Conservation (phyloP, 2,329 filamentous ascomycete genomes). For the Thermomyces lanuginosus region DNA sequence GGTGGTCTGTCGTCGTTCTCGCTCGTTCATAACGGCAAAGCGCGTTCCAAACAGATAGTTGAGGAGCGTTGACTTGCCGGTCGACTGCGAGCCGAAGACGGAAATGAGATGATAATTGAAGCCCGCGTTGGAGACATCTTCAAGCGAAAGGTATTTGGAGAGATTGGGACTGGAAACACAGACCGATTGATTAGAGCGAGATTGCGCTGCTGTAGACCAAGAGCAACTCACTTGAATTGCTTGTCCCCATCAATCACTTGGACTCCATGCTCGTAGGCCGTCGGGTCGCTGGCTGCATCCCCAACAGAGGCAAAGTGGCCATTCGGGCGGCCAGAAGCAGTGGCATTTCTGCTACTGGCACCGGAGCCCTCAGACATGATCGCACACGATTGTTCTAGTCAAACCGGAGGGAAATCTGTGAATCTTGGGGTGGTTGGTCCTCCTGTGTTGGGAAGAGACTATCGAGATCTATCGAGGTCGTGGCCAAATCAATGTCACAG, state of each 20-base stretch:
- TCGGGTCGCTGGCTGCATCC: conserved; percentile 18
- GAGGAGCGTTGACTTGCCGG: conserved; percentile 90
- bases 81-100: conserved; percentile 96
- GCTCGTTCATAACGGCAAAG: conserved; percentile 96
- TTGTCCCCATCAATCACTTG: conserved; percentile 96
- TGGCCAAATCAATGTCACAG: too few relatives aligned
- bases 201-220: too few relatives aligned
- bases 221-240: conserved; percentile 69
- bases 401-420: too few relatives aligned
- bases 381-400: too few relatives aligned
- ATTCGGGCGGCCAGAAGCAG: conserved; percentile 23
- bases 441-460: too few relatives aligned
- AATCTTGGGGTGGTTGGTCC: too few relatives aligned
- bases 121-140: conserved; percentile 68
- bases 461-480: too few relatives aligned
- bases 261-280: conserved; percentile 70
- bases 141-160: conserved; percentile 62
- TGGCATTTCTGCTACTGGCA: conserved; percentile 14
- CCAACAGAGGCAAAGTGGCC: conserved; percentile 31
- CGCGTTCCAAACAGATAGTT: conserved; percentile 91
- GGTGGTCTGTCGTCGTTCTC: conserved; percentile 84
- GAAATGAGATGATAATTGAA: conserved; percentile 99
- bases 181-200: too few relatives aligned
- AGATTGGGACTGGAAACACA: conserved; percentile 51
- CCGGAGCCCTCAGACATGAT: conserved; percentile 14